Evolutionary conservation across 2,329 filamentous ascomycete genomes (phyloP).

Genomic region (Bipolaris gigantea): DNA sequence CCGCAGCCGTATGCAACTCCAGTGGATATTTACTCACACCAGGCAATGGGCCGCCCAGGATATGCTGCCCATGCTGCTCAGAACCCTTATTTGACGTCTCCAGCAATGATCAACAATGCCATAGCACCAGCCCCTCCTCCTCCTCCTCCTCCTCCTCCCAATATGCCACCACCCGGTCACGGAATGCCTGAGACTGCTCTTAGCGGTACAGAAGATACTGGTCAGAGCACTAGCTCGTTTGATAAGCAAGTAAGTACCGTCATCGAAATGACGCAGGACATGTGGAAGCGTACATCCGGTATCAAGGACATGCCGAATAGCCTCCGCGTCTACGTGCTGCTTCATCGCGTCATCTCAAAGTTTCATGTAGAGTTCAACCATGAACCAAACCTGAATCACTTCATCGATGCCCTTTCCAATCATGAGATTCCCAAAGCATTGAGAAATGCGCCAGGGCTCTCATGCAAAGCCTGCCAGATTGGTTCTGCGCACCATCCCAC

Average conservation of each 20-base stretch:
- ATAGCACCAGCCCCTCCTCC: conserved; percentile 31
- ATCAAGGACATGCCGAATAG: conserved; percentile 64
- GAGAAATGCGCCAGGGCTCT: conserved; percentile 50
- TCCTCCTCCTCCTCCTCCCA: conserved; percentile 32
- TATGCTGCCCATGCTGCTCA: conserved; percentile 36
- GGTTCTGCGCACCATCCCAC: conserved; percentile 33
- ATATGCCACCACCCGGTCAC: conserved; percentile 22
- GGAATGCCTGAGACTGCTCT: conserved; percentile 20
- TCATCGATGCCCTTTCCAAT: conserved; percentile 50
- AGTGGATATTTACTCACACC: conserved; percentile 36
- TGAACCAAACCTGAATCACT: conserved; percentile 60
- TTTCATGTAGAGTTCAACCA: conserved; percentile 62
- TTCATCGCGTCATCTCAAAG: conserved; percentile 63
- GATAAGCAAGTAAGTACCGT: conserved; percentile 47
- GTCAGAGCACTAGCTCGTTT: conserved; percentile 39
- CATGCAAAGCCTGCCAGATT: conserved; percentile 48
- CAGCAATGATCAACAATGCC: conserved; percentile 33
- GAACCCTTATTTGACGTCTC: conserved; percentile 37
- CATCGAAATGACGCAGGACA: conserved; percentile 57
- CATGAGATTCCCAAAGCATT: conserved; percentile 47
- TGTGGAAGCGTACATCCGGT: conserved; percentile 64
- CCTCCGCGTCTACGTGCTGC: conserved; percentile 64
- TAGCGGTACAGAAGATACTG: conserved; percentile 25
- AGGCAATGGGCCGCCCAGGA: conserved; percentile 35
- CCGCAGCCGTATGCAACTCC: conserved; percentile 34